Evolutionary conservation across 768 basidiomycete genomes (phyloP), one percentile per base, ranked within the genome.

Genomic region (Russula brevipes): DNA sequence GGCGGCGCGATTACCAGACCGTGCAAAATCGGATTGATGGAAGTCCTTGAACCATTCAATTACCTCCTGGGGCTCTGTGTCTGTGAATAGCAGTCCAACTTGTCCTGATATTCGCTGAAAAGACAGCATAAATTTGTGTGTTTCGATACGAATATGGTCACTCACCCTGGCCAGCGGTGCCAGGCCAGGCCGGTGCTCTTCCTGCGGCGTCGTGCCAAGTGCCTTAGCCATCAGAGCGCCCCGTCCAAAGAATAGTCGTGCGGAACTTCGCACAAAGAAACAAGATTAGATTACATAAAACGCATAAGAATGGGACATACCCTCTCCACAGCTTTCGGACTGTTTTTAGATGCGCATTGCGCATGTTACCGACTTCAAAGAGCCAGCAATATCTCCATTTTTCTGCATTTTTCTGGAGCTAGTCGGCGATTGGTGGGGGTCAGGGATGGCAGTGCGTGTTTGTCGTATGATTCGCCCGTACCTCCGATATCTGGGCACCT

Each of bases 381-480:
- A 98, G 73, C 92, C 94, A 99, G 77, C 92, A 89, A 75, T 97
- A 95, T 71, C 84, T 84, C 87, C 91, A 98, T 78, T 92, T 90
- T 68, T 95, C 93, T 24, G 86, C 78, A 72, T 86, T 85, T 71
- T 81, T 81, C 79, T 92, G 89, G 58, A 98, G 78, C 92, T 94
- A 70, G 59, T 60, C 50, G 35, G 58, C 54, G 60, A 49, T 41
- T 60, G 46, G 41, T 24, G 45, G n/a, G 59, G n/a, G 59, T 46
- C 33, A 59, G 36, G 36, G 52, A 30, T 17, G 36, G 49, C 42
- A n/a, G 14, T 31, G 4, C 2, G 11, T 47, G 31, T 56, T 30
- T 33, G 19, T 44, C 44, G n/a, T 39, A 2, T 47, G 16, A 31
- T 11, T 35, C 38, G 17, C 53, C 19, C 82, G 46, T 61, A 92